A percentile compares a stretch with the other conserved stretches of the same genome.
Conservation (phyloP, 2,329 filamentous ascomycete genomes). For the Fusarium verrucosum region DNA sequence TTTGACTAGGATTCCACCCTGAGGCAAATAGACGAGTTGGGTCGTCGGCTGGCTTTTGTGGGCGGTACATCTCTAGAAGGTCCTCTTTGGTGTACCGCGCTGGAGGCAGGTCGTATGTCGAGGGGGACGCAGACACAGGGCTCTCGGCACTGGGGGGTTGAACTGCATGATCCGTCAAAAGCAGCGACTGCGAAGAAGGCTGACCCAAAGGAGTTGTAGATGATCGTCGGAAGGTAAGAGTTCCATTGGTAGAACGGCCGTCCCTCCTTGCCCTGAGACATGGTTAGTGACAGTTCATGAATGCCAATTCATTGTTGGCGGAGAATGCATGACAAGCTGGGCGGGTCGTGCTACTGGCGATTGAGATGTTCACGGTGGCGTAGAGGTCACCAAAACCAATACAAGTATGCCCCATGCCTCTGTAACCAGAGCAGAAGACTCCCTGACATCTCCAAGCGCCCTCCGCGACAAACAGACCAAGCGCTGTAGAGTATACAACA, state of each 20-base stretch:
- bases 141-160: conserved; percentile 52
- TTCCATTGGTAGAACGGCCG: conserved; percentile 68
- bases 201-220: conserved; percentile 65
- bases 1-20: conserved; percentile 80
- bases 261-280: conserved; percentile 65
- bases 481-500: conserved; percentile 10
- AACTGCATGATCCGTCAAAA: conserved; percentile 52
- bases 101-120: conserved; percentile 52
- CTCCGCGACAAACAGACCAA: conserved; percentile 22
- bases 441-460: neutral
- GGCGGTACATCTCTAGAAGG: conserved; percentile 76
- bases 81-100: conserved; percentile 81
- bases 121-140: conserved; percentile 43
- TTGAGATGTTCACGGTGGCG: neutral
- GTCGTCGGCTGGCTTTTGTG: conserved; percentile 59
- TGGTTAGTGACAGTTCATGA: conserved; percentile 21
- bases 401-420: neutral
- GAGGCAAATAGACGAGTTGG: conserved; percentile 74
- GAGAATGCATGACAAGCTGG: conserved; percentile 17
- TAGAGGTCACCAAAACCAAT: neutral
- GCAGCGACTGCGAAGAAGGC: conserved; percentile 50
- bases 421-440: neutral
- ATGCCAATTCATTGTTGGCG: neutral
- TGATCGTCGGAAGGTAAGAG: conserved; percentile 70
- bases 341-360: conserved; percentile 2